Evolutionary conservation across 805 yeast genomes (phyloP).

Genomic region (Blastobotrys chiropterorum): DNA sequence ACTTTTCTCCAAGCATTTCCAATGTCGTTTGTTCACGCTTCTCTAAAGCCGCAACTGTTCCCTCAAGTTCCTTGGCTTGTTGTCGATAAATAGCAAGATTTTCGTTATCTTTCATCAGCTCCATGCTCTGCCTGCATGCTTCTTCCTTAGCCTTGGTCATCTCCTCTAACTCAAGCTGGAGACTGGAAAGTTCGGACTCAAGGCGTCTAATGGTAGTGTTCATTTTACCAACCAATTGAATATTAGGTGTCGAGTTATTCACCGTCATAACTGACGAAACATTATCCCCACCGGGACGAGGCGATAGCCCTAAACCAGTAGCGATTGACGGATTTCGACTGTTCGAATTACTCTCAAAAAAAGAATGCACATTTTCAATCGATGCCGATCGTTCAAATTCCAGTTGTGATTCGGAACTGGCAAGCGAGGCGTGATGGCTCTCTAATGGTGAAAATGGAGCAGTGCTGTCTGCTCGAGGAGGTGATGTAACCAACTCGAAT

Average conservation of each 20-base stretch:
- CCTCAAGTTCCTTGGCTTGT: slow-evolving; percentile 12
- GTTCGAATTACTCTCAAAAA: not conserved
- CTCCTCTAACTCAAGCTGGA: slow-evolving; percentile 55
- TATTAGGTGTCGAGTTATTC: slow-evolving; percentile 25
- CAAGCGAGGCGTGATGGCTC: not conserved
- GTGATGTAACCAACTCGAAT: not conserved
- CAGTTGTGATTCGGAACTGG: not conserved
- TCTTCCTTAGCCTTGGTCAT: slow-evolving; percentile 53
- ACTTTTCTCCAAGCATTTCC: slow-evolving; percentile 76
- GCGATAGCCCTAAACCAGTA: not conserved
- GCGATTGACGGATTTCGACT: not conserved
- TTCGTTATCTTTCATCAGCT: slow-evolving; percentile 50
- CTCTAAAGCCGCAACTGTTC: slow-evolving; percentile 15
- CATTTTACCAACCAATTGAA: slow-evolving; percentile 69
- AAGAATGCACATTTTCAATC: not conserved
- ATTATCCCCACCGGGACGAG: not conserved
- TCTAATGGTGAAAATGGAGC: not conserved
- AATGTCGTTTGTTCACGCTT: slow-evolving; percentile 49
- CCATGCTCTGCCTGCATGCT: slow-evolving; percentile 62
- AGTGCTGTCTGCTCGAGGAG: not conserved
- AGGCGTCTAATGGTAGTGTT: slow-evolving; percentile 70
- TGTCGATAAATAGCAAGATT: slow-evolving; percentile 25
- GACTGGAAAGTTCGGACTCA: slow-evolving; percentile 66
- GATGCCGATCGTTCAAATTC: not conserved
- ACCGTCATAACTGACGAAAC: not conserved